phyloP scores from a whole-genome alignment of 2,329 filamentous ascomycete species.

The Apiospora aurea region DNA sequence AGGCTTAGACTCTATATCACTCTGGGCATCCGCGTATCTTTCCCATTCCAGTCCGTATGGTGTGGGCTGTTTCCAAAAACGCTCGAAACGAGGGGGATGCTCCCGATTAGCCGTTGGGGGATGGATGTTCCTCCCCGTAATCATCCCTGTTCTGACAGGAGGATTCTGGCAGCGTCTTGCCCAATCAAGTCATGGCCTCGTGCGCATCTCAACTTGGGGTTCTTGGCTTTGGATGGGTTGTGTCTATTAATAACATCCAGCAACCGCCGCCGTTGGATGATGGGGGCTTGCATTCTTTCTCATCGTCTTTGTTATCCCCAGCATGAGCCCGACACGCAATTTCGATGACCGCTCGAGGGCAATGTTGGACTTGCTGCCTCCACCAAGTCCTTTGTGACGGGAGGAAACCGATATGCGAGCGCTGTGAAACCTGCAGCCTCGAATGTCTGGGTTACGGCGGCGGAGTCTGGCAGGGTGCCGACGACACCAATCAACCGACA shows the following conservation, averaged over 20 bases:
- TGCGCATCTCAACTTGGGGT: neutral
- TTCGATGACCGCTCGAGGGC: slow-evolving; percentile 26
- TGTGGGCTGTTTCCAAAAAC: neutral
- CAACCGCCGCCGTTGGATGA: neutral
- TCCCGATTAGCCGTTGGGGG: neutral
- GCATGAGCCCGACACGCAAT: slow-evolving; percentile 24
- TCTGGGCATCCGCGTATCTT: neutral
- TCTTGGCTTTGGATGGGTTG: neutral
- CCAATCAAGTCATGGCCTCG: neutral
- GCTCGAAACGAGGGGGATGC: neutral
- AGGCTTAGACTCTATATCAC: slow-evolving; percentile 24
- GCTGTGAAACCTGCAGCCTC: slow-evolving; percentile 1
- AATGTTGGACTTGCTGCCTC: slow-evolving; percentile 28
- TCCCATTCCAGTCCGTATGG: neutral
- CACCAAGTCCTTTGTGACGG: slow-evolving; percentile 27
- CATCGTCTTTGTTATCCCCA: neutral
- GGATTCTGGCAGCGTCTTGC: neutral
- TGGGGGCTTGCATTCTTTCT: neutral
- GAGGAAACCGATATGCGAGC: slow-evolving; percentile 22
- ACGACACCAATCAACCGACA: neutral
- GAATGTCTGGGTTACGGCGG: slow-evolving; percentile 25
- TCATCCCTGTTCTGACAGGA: neutral
- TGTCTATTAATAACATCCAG: neutral
- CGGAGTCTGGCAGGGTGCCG: neutral
- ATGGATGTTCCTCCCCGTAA: neutral